phyloP scores from a whole-genome alignment of 768 basidiomycete species.

The Suillus subluteus region DNA sequence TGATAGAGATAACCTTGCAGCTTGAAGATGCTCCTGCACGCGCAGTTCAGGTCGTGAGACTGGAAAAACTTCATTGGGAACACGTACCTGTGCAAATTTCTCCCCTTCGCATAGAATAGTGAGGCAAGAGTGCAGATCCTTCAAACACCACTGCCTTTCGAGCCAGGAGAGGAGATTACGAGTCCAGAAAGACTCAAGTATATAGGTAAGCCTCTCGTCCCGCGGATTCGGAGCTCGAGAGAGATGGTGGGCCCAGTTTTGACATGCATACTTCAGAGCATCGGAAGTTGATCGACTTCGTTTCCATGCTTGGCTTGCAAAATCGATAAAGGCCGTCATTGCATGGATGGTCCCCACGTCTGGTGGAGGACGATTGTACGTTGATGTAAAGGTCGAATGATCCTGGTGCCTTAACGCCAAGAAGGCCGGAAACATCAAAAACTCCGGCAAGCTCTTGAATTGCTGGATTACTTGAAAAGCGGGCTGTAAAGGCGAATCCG shows the following conservation, averaged over 20 bases:
- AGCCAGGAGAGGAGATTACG: background rate
- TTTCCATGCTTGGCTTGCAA: background rate
- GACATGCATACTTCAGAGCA: background rate
- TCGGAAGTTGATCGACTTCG: background rate
- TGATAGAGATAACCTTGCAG: background rate
- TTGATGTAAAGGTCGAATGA: background rate
- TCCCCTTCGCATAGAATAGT: background rate
- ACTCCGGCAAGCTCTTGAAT: background rate
- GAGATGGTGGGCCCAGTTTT: background rate
- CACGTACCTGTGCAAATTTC: background rate
- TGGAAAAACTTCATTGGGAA: background rate
- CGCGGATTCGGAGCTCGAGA: background rate
- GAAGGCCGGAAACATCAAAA: background rate
- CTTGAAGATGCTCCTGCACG: background rate
- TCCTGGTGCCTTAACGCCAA: background rate
- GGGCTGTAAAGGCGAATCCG: background rate
- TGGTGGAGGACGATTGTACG: background rate
- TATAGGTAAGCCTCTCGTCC: background rate
- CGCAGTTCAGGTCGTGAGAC: background rate
- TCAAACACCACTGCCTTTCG: constrained; percentile 1
- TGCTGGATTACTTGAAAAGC: background rate
- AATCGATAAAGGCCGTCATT: background rate
- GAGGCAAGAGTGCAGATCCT: background rate
- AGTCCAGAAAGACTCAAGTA: background rate
- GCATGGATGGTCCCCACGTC: background rate